Percentiles rank a stretch among this genome's conserved stretches.
phyloP scores from a whole-genome alignment of 2,329 filamentous ascomycete genomes.

The Aspergillus unguis region DNA sequence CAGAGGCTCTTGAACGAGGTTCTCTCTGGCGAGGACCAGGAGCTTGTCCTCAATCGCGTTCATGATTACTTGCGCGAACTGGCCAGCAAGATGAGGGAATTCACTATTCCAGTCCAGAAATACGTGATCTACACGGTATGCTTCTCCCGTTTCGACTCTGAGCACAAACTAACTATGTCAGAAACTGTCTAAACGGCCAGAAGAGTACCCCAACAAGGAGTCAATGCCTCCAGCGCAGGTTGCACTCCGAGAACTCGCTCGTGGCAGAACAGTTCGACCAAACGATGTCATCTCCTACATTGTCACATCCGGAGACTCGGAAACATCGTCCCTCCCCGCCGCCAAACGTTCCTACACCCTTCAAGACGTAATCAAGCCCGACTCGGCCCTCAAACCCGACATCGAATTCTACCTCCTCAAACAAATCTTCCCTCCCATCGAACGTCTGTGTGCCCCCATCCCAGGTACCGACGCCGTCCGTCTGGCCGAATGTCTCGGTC shows the following conservation, averaged over 20 bases:
- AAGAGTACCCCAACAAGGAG: constrained; percentile 90
- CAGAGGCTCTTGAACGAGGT: constrained; percentile 88
- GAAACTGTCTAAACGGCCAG: constrained; percentile 90
- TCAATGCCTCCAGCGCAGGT: constrained; percentile 98
- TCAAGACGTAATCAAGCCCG: constrained; percentile 76
- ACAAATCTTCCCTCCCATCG: constrained; percentile 96
- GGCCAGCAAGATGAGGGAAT: constrained; percentile 80
- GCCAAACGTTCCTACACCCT: constrained; percentile 87
- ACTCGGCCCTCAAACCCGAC: constrained; percentile 74
- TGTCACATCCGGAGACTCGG: constrained; percentile 67
- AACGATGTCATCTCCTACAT: constrained; percentile 97
- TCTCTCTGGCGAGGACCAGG: constrained; percentile 86
- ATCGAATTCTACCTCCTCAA: constrained; percentile 98
- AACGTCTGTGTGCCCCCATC: constrained; percentile 95
- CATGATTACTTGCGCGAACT: constrained; percentile 89
- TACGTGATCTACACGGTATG: constrained; percentile 88
- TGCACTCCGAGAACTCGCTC: constrained; percentile 78
- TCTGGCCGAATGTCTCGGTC: constrained; percentile 86
- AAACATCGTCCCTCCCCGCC: constrained; percentile 59
- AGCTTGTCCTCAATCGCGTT: constrained; percentile 81
- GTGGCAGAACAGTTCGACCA: constrained; percentile 82
- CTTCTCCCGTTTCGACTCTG: not conserved
- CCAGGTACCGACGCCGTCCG: constrained; percentile 85
- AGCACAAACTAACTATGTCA: constrained; percentile 25
- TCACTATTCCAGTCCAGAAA: constrained; percentile 70